Conservation (phyloP, 2,329 filamentous ascomycete species). For the Biscogniauxia marginata region DNA sequence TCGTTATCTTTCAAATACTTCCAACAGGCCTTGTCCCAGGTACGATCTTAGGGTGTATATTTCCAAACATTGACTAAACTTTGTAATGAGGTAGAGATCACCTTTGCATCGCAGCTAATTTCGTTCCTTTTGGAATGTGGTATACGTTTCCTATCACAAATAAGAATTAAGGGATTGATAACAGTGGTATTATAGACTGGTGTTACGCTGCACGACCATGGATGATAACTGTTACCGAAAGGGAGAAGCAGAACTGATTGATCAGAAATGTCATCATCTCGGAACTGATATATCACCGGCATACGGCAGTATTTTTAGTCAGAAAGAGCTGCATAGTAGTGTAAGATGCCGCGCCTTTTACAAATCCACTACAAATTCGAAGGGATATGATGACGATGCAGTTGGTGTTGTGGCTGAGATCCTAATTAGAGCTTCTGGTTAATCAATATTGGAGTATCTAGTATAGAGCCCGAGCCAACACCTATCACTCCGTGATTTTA, state of each 20-base stretch:
- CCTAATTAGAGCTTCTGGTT: too few relatives aligned
- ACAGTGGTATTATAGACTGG: background rate
- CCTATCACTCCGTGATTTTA: too few relatives aligned
- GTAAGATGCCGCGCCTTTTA: background rate
- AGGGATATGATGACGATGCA: background rate
- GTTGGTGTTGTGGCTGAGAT: background rate
- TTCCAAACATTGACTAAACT: background rate
- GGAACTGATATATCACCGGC: background rate
- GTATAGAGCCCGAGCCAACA: too few relatives aligned
- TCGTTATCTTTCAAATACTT: background rate
- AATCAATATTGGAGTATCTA: too few relatives aligned
- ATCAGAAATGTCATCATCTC: background rate
- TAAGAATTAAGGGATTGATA: background rate
- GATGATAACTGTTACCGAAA: background rate
- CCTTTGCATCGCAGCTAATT: background rate
- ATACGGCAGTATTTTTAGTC: background rate
- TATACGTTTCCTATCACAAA: background rate
- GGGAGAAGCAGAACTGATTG: background rate
- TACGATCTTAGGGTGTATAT: too few relatives aligned
- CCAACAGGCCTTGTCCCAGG: too few relatives aligned
- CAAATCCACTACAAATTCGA: background rate
- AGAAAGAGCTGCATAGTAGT: background rate
- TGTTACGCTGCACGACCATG: background rate
- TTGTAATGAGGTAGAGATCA: background rate
- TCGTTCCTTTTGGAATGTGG: background rate